Percentiles rank a stretch among this genome's conserved stretches.
Conservation (phyloP, 2,329 filamentous ascomycete species). For the Aspergillus caelatus region DNA sequence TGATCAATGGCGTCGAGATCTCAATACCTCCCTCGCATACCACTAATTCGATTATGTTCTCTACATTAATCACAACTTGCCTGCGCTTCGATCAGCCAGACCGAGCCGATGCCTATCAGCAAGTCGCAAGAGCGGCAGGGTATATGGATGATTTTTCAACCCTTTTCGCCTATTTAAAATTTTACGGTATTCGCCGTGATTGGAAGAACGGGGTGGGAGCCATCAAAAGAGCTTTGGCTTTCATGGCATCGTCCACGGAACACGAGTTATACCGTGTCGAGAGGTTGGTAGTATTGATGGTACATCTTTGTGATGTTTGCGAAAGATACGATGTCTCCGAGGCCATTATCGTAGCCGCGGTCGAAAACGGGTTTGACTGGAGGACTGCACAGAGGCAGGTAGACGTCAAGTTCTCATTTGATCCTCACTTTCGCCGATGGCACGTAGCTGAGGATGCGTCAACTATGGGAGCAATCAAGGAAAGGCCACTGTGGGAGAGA, state of each 20-base stretch:
- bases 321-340: constrained; percentile 31
- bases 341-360: constrained; percentile 38
- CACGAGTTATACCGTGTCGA: constrained; percentile 32
- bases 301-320: constrained; percentile 42
- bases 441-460: constrained; percentile 24
- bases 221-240: constrained; percentile 39
- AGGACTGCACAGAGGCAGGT: constrained; percentile 26
- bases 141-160: constrained; percentile 41
- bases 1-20: constrained; percentile 41
- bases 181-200: constrained; percentile 39
- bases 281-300: constrained; percentile 42
- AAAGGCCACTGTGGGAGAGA: constrained; percentile 34
- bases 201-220: constrained; percentile 39
- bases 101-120: constrained; percentile 45
- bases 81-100: constrained; percentile 46
- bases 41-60: constrained; percentile 37
- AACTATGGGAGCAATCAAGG: constrained; percentile 15
- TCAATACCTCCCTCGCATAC: constrained; percentile 38
- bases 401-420: constrained; percentile 29
- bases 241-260: constrained; percentile 38
- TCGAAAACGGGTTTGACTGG: constrained; percentile 40
- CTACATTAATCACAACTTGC: constrained; percentile 39
- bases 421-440: constrained; percentile 34
- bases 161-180: constrained; percentile 42
- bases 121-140: constrained; percentile 36